Evolutionary conservation across 305 asterid genomes (phyloP).

Genomic region (Ilex paraguariensis): DNA sequence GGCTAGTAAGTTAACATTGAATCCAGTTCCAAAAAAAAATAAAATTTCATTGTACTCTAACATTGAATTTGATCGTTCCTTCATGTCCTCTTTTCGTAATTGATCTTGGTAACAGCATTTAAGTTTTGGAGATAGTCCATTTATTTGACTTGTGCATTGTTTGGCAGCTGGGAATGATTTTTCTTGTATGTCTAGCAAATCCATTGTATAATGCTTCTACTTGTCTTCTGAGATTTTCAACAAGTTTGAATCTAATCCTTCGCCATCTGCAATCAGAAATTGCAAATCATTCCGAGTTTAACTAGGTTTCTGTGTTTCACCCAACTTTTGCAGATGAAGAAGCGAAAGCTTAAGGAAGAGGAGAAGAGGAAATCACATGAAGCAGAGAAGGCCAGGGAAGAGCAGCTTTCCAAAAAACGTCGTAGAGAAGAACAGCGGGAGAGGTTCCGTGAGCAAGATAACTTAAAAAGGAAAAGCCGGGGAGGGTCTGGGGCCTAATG

Average conservation of each 20-base stretch:
- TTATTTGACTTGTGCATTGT: too few relatives aligned
- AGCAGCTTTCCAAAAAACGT: slow-evolving; percentile 69
- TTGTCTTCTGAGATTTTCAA: background rate
- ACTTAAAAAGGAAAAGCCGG: slow-evolving; percentile 62
- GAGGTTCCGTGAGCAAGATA: slow-evolving; percentile 69
- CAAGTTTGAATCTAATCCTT: background rate
- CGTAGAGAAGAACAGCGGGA: slow-evolving; percentile 84
- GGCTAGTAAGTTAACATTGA: too few relatives aligned
- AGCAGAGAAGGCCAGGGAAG: slow-evolving; percentile 67
- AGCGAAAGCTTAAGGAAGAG: slow-evolving; percentile 55
- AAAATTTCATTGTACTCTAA: too few relatives aligned
- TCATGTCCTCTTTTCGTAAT: too few relatives aligned
- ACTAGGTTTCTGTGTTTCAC: slow-evolving; percentile 6
- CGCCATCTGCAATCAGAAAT: background rate
- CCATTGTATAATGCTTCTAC: background rate
- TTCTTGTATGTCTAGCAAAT: background rate
- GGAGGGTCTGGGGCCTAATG: slow-evolving; percentile 31
- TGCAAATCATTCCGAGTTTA: background rate
- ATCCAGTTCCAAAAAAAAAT: too few relatives aligned
- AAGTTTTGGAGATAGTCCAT: too few relatives aligned
- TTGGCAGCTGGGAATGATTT: background rate
- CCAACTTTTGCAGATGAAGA: slow-evolving; percentile 39
- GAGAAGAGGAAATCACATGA: slow-evolving; percentile 57
- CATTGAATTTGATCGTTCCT: too few relatives aligned
- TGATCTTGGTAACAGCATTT: too few relatives aligned